A percentile compares a stretch with the other conserved stretches of the same genome.
These are phyloP conservation scores for Rhizophora mangle DNA, from an alignment of 345 rosid genomes.

Conservation along the genomic window DNA sequence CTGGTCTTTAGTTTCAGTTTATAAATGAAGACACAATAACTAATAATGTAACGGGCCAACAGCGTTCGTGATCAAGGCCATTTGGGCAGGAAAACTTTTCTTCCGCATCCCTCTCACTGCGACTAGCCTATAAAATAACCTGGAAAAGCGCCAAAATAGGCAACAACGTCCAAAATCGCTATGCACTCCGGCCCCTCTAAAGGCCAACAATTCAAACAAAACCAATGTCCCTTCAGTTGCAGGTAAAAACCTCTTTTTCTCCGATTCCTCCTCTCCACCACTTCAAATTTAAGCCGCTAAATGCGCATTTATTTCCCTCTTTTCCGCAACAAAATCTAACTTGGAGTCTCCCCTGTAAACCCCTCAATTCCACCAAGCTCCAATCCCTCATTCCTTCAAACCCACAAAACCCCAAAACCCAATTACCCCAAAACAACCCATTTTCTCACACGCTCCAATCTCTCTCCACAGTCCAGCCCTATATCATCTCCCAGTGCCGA, in stretches of 20 bases:
- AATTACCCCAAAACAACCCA: background rate
- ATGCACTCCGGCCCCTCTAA: too few species aligned
- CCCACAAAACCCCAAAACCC: background rate
- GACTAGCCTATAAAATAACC: too few species aligned
- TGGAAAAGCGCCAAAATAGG: too few species aligned
- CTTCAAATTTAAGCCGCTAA: slow-evolving; percentile 5
- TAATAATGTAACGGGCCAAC: too few species aligned
- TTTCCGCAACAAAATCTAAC: background rate
- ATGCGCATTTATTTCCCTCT: slow-evolving; percentile 10
- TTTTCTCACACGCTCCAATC: slow-evolving; percentile 29
- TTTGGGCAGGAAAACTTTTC: too few species aligned
- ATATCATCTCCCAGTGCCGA: slow-evolving; percentile 49
- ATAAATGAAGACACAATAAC: too few species aligned
- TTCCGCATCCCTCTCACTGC: too few species aligned
- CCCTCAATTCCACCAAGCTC: slow-evolving; percentile 22
- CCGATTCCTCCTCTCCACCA: slow-evolving; percentile 11
- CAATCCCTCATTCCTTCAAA: slow-evolving; percentile 1
- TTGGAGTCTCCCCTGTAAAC: slow-evolving; percentile 17
- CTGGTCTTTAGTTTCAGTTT: too few species aligned
- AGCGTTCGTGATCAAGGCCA: too few species aligned
- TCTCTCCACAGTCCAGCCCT: slow-evolving; percentile 52
- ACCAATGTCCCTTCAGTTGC: slow-evolving; percentile 1
- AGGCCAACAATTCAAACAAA: background rate
- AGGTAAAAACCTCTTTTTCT: slow-evolving; percentile 17
- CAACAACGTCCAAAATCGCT: too few species aligned